Evolutionary conservation across 805 yeast species (phyloP).

Genomic region (Ogataea haglerorum): DNA sequence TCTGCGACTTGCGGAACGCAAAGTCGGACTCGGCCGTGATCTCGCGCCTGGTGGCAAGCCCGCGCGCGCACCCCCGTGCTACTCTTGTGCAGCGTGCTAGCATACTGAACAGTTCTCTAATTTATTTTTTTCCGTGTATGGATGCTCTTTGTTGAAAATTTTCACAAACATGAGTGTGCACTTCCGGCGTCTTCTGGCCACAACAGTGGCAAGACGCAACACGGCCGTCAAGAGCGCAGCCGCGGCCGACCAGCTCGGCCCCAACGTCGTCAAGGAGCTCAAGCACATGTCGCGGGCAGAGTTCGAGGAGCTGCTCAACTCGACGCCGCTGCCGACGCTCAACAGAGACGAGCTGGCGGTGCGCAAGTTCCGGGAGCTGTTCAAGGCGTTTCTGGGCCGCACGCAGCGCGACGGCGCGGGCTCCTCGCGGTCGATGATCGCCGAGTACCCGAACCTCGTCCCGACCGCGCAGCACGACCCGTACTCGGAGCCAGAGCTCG

Average conservation of each 20-base stretch:
- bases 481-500: constrained; percentile 75
- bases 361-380: constrained; percentile 26
- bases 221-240: constrained; percentile 2
- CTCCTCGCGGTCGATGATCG: constrained; percentile 25
- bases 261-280: constrained; percentile 13
- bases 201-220: constrained; percentile 5
- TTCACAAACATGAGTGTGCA: constrained; percentile 7
- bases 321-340: constrained; percentile 27
- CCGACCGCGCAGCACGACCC: constrained; percentile 60
- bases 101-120: too few relatives aligned
- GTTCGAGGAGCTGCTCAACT: constrained; percentile 25
- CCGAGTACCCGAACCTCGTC: constrained; percentile 57
- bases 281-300: constrained; percentile 23
- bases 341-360: constrained; percentile 29
- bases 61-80: not conserved
- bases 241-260: not conserved
- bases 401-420: constrained; percentile 22
- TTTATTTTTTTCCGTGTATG: constrained; percentile 2
- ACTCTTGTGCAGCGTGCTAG: not conserved
- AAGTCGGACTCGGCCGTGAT: constrained; percentile 32
- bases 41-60: constrained; percentile 2
- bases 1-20: constrained; percentile 29
- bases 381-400: constrained; percentile 25
- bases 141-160: constrained; percentile 9
- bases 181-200: constrained; percentile 6